Conservation (phyloP, 1,284 basidiomycete genomes). For the Mycena sp. region DNA sequence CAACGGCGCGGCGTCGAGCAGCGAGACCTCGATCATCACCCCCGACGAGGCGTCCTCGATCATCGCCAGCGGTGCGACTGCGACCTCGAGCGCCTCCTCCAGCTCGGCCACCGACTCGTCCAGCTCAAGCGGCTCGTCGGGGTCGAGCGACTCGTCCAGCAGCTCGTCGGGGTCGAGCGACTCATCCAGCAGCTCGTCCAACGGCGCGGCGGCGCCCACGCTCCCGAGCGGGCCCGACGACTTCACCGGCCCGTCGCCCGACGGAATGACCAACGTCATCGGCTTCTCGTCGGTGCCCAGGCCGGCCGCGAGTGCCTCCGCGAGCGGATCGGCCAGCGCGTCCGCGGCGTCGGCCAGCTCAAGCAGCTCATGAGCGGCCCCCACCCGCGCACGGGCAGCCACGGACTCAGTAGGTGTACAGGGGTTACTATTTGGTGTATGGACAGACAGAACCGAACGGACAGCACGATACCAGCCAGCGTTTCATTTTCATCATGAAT, state of each 20-base stretch:
- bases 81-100: conserved; percentile 33
- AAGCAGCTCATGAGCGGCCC: background rate
- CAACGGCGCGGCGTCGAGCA: conserved; percentile 33
- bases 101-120: conserved; percentile 32
- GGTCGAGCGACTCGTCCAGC: no score
- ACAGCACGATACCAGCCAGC: conserved; percentile 25
- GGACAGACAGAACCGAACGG: conserved; percentile 14
- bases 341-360: background rate
- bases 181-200: conserved; percentile 24
- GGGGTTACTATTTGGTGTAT: conserved; percentile 13
- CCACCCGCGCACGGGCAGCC: background rate
- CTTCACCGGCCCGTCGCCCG: conserved; percentile 49
- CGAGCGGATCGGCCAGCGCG: no score
- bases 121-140: no score
- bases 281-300: conserved; percentile 36
- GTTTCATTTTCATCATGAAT: conserved; percentile 17
- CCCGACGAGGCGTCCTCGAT: conserved; percentile 58
- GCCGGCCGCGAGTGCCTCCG: conserved; percentile 2
- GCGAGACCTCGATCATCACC: conserved; percentile 53
- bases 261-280: conserved; percentile 51
- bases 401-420: background rate
- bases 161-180: no score
- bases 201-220: conserved; percentile 17
- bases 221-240: conserved; percentile 41
- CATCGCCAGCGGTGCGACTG: conserved; percentile 47